Evolutionary conservation across 441 rosid genomes (phyloP).

Genomic region (Syzygium syzygioides): DNA sequence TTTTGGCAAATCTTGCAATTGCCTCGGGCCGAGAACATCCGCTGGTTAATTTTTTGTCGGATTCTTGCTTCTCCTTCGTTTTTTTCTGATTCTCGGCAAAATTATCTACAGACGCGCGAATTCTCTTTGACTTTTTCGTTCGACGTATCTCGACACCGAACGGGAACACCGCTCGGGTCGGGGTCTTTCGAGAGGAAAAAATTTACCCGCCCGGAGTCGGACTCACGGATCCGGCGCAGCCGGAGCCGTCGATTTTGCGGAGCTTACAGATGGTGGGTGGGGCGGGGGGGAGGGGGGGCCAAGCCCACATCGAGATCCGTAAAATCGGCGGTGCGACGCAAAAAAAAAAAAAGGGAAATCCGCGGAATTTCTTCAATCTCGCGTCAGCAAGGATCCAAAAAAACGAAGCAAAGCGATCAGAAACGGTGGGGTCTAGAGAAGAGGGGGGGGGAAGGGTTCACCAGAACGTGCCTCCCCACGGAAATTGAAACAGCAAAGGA

Average conservation of each 20-base stretch:
- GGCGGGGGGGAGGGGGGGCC: too few species aligned
- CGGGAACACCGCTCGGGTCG: too few species aligned
- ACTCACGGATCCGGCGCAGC: not conserved
- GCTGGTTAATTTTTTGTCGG: not conserved
- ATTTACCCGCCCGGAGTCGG: too few species aligned
- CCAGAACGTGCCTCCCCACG: not conserved
- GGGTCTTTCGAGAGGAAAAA: too few species aligned
- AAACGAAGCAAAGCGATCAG: not conserved
- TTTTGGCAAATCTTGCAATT: not conserved
- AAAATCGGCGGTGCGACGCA: not conserved
- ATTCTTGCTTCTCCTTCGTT: not conserved
- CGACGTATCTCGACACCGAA: not conserved
- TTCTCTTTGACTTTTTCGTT: not conserved
- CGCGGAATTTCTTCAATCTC: too few species aligned
- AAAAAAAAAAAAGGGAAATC: not conserved
- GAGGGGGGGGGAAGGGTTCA: not conserved
- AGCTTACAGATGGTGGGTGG: not conserved
- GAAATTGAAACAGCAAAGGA: too few species aligned
- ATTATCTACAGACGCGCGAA: not conserved
- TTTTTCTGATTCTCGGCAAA: not conserved
- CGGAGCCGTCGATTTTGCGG: not conserved
- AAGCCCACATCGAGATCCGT: not conserved
- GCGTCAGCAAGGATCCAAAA: too few species aligned
- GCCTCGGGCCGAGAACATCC: not conserved
- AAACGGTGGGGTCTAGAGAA: not conserved